Base-by-base conservation (phyloP, 1,139 yeast species). In the Keqinozyma sinolaborantium region DNA sequence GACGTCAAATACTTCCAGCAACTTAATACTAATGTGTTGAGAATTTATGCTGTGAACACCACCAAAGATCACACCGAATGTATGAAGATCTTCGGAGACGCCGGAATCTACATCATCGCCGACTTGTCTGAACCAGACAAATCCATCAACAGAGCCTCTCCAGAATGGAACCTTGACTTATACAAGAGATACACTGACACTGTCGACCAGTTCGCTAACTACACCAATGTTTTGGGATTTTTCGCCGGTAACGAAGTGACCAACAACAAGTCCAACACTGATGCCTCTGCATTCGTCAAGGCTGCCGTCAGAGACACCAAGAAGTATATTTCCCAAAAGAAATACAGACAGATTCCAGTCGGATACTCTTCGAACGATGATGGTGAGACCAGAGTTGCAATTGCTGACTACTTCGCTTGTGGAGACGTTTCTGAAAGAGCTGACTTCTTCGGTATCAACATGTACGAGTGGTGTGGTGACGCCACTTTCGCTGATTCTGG, bases 381-480 rank as follows among this genome's bases (percentile, higher is more conserved):
- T 47, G 64, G 76, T 26, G 73, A 72, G 27, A 84, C 83, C 50
- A 77, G 95, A 56, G 74, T 72, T 40, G 62, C 77, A 25, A 73
- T 83, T 44, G 95, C 95, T 33, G 80, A 81, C 54, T 87, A 84
- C 68, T 83, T 87, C 59, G 77, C 85, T 52, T 86, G 95, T 64
- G 92, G 92, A 58, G 76, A 70, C 39, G 61, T 58, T 15, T 81
- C 72, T 33, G 79, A 59, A 28, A 71, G 73, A 46, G 94, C 94
- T 35, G 96, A 88, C 60, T 86, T 88, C 69, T 87, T 84, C 58
- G 96, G 95, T 67, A 80, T 87, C 53, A 88, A 88, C 76, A 84
- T 84, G 87, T 88, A 88, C 70, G 94, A 84, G 67, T 88, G 96
- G 96, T 88, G 97, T 73, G 96, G 96, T 45, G 48, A 60, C 28